These are phyloP conservation scores for Moniliella sp. DNA, from an alignment of 1,284 basidiomycete genomes.

Conservation along the genomic window DNA sequence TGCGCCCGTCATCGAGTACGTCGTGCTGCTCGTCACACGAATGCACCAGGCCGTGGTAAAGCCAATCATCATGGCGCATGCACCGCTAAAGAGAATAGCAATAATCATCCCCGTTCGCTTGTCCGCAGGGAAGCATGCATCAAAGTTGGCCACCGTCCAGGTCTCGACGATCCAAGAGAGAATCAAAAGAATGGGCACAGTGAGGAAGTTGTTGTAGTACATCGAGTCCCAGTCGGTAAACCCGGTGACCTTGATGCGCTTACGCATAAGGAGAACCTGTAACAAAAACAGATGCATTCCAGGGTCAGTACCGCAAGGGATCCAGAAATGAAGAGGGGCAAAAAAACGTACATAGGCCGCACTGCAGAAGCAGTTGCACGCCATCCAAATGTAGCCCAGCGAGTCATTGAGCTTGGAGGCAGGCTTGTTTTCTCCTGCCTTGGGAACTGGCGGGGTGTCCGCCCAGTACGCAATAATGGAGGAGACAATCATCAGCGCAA, in stretches of 20 bases:
- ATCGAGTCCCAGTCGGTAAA: constrained; percentile 99
- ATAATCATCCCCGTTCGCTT: constrained; percentile 58
- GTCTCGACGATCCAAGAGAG: constrained; percentile 64
- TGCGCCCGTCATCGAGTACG: constrained; percentile 96
- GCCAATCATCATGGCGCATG: constrained; percentile 86
- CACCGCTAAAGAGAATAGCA: constrained; percentile 82
- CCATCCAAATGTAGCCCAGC: constrained; percentile 86
- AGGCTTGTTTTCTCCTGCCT: constrained; percentile 11
- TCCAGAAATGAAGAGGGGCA: constrained; percentile 3
- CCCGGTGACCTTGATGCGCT: constrained; percentile 84
- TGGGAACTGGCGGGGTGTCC: constrained; percentile 47
- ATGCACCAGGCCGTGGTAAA: constrained; percentile 99
- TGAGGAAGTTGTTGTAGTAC: constrained; percentile 96
- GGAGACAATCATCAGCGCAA: constrained; percentile 84
- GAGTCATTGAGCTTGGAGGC: constrained; percentile 3
- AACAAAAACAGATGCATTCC: background rate
- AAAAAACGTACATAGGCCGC: constrained; percentile 59
- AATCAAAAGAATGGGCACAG: constrained; percentile 65
- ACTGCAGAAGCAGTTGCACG: constrained; percentile 68
- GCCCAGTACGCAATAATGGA: constrained; percentile 88
- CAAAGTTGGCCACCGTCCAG: constrained; percentile 61
- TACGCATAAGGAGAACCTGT: constrained; percentile 81
- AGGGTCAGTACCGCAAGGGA: background rate
- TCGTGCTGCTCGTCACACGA: constrained; percentile 81
- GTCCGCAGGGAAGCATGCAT: constrained; percentile 69